Evolutionary conservation across 495 filamentous ascomycete genomes (phyloP).

Genomic region (Talaromyces proteolyticus): DNA sequence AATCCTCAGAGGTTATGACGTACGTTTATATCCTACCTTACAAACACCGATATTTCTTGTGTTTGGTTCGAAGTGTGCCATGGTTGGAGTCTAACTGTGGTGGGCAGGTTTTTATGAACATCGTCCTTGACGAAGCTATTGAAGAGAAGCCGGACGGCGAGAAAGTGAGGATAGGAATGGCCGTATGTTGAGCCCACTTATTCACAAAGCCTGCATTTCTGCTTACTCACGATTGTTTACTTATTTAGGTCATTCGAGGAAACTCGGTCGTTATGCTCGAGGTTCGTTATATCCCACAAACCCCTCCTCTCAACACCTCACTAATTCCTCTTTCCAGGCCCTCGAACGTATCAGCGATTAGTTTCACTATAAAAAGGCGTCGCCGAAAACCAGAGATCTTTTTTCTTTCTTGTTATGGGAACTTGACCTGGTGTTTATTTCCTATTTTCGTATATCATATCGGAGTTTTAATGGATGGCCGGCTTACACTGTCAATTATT

Average conservation of each 20-base stretch:
- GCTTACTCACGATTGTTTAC: neutral
- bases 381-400: neutral
- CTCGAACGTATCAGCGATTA: conserved; percentile 54
- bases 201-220: neutral
- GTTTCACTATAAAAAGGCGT: no score
- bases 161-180: conserved; percentile 88
- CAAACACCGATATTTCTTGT: neutral
- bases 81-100: neutral
- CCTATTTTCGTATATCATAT: neutral
- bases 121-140: conserved; percentile 95
- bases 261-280: conserved; percentile 97
- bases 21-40: conserved; percentile 31
- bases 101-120: conserved; percentile 89
- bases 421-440: neutral
- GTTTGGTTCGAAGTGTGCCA: no score
- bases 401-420: neutral
- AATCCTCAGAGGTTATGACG: conserved; percentile 92
- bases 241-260: conserved; percentile 65
- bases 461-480: neutral
- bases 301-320: neutral
- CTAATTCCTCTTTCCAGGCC: conserved; percentile 28
- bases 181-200: conserved; percentile 55
- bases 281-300: conserved; percentile 34
- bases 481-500: neutral
- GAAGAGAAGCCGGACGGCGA: conserved; percentile 91